Conservation (phyloP, 805 yeast genomes). For the Lipomyces spencermartinsiae region DNA sequence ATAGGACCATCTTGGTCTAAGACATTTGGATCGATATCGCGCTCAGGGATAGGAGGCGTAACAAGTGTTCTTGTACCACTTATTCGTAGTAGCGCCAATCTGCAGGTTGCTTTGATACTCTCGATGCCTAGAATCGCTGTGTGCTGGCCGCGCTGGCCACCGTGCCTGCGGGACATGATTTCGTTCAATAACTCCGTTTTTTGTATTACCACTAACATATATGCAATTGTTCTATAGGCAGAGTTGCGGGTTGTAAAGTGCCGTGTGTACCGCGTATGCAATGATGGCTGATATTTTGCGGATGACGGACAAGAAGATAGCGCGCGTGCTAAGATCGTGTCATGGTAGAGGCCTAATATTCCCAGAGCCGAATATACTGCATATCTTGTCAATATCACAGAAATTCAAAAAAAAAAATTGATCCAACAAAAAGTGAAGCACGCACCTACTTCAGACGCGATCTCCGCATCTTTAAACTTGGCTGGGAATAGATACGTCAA, state of each 20-base stretch:
- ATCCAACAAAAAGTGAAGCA: not conserved
- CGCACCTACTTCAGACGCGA: constrained; percentile 47
- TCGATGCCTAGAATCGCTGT: constrained; percentile 41
- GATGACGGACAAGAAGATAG: constrained; percentile 25
- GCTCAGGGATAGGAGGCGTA: constrained; percentile 45
- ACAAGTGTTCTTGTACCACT: constrained; percentile 44
- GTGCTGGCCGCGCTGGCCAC: constrained; percentile 44
- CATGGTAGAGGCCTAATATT: constrained; percentile 49
- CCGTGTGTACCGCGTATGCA: constrained; percentile 45
- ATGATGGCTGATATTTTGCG: constrained; percentile 32
- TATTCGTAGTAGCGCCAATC: constrained; percentile 44
- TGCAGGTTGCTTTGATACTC: constrained; percentile 40
- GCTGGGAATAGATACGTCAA: constrained; percentile 49
- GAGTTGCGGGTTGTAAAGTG: constrained; percentile 33
- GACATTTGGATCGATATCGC: constrained; percentile 47
- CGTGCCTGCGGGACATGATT: constrained; percentile 45
- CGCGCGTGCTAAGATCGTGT: constrained; percentile 46
- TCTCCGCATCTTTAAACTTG: constrained; percentile 49
- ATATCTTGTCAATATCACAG: not conserved
- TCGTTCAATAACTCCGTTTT: constrained; percentile 49
- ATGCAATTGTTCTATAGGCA: constrained; percentile 44
- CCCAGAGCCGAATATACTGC: constrained; percentile 45
- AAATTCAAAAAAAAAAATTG: not conserved
- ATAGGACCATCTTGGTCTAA: constrained; percentile 33
- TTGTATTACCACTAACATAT: constrained; percentile 44